A percentile compares a stretch with the other conserved stretches of the same genome.
Evolutionary conservation across 169 alveolate species (phyloP).

Genomic region (Blepharisma undulans): DNA sequence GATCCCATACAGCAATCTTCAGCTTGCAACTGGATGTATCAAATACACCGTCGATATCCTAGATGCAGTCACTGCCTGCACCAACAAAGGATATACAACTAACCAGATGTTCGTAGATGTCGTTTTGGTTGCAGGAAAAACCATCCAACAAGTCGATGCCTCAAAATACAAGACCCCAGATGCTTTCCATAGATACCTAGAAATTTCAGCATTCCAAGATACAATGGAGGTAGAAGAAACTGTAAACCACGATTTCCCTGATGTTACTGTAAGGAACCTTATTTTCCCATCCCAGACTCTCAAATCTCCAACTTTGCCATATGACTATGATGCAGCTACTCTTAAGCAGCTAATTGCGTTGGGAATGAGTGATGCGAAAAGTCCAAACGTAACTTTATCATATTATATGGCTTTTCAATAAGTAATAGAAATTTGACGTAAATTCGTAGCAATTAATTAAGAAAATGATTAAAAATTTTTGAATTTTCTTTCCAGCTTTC

Average conservation of each 20-base stretch:
- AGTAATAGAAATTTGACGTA: background rate
- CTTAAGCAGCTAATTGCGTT: background rate
- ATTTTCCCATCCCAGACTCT: slow-evolving; percentile 1
- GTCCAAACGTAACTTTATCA: background rate
- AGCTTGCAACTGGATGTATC: background rate
- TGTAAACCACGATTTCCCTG: background rate
- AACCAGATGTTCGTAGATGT: background rate
- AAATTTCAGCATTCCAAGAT: background rate
- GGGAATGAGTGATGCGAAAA: background rate
- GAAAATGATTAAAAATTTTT: no score
- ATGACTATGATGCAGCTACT: background rate
- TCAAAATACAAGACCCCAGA: background rate
- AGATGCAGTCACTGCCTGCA: slow-evolving; percentile 7
- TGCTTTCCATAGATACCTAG: background rate
- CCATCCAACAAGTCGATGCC: background rate
- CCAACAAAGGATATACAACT: background rate
- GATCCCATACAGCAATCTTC: background rate
- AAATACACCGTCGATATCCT: slow-evolving; percentile 7
- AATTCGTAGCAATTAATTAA: background rate
- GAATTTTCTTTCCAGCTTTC: no score
- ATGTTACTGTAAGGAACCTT: background rate
- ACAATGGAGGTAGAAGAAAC: background rate
- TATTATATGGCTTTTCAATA: background rate
- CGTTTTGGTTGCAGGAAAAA: background rate
- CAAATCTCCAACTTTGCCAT: background rate